Evolutionary conservation across 2,329 filamentous ascomycete species (phyloP).

Genomic region (Ophiostoma triangulosporum): DNA sequence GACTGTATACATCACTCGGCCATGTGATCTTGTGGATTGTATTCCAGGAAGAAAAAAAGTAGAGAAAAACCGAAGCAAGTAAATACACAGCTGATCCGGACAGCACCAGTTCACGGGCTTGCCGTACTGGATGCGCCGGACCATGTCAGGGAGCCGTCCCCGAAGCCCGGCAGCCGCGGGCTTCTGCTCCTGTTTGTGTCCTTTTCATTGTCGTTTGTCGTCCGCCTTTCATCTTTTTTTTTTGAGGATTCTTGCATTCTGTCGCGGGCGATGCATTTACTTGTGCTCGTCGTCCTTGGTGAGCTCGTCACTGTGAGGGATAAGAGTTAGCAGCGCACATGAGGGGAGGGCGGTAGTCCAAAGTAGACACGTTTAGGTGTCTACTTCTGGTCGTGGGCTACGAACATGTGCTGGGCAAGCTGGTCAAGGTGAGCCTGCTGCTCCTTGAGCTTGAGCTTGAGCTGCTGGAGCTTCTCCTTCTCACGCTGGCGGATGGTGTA

Average conservation of each 20-base stretch:
- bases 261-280: not conserved
- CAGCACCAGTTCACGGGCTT: not conserved
- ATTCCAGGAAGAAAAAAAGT: not conserved
- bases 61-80: not conserved
- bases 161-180: not conserved
- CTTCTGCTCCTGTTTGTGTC: too few species aligned
- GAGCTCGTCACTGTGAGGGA: not conserved
- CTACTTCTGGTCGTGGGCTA: slow-evolving; percentile 10
- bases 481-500: slow-evolving; percentile 77
- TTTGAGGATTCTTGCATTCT: too few species aligned
- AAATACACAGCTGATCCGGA: too few species aligned
- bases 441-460: slow-evolving; percentile 59
- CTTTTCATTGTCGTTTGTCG: too few species aligned
- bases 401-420: slow-evolving; percentile 77
- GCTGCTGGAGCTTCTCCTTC: slow-evolving; percentile 71
- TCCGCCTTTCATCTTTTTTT: too few species aligned
- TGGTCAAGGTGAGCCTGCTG: slow-evolving; percentile 76
- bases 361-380: not conserved
- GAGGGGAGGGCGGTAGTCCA: not conserved
- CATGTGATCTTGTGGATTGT: too few species aligned
- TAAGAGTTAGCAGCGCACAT: not conserved
- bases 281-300: slow-evolving; percentile 1
- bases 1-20: not conserved
- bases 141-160: not conserved
- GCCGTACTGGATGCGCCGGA: not conserved